phyloP scores from a whole-genome alignment of 306 rosid genomes.

The Cicer yamashitae region DNA sequence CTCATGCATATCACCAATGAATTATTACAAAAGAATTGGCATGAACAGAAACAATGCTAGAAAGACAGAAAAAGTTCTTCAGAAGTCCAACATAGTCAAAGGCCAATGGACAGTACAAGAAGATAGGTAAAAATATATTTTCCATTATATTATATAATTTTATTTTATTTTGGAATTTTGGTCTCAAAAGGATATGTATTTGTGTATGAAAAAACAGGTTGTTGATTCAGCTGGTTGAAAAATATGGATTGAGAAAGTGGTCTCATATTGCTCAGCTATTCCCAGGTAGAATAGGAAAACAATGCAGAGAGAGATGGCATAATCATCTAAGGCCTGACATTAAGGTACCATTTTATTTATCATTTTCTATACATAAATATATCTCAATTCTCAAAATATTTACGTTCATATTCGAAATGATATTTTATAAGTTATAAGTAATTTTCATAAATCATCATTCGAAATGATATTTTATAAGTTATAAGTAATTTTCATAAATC shows the following conservation, averaged over 20 bases:
- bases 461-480: no score
- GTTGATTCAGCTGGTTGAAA: conserved; percentile 75
- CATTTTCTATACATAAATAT: not conserved
- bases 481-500: not conserved
- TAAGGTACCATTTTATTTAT: conserved; percentile 57
- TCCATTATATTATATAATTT: not conserved
- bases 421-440: no score
- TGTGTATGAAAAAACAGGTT: conserved; percentile 53
- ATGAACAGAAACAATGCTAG: conserved; percentile 49
- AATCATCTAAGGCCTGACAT: conserved; percentile 91
- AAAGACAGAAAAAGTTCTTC: conserved; percentile 53
- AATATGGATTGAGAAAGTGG: conserved; percentile 91
- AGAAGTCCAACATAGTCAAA: conserved; percentile 65
- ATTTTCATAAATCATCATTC: no score
- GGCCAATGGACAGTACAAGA: conserved; percentile 94
- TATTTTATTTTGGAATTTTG: not conserved
- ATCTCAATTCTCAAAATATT: no score
- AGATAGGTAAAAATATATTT: conserved; percentile 56
- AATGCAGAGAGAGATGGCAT: conserved; percentile 96
- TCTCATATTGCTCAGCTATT: conserved; percentile 80
- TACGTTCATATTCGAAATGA: no score
- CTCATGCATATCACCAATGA: conserved; percentile 60
- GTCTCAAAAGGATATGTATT: not conserved
- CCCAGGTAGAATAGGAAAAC: conserved; percentile 93
- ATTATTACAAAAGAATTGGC: conserved; percentile 47